Evolutionary conservation across 2,329 filamentous ascomycete species (phyloP).

Genomic region (Fusarium anguioides): DNA sequence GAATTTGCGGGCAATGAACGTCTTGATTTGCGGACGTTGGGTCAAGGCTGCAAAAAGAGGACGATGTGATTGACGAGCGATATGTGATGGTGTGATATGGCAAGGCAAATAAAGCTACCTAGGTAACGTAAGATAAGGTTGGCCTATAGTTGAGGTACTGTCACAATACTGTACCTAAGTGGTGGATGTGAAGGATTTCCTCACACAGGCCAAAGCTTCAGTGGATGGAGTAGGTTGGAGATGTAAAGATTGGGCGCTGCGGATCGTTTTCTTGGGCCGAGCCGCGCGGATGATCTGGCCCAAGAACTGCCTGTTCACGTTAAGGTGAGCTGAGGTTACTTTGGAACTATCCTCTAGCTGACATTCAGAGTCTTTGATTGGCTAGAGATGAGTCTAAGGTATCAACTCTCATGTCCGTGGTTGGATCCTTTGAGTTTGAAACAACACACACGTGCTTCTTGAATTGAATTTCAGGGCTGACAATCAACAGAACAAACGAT

Average conservation of each 20-base stretch:
- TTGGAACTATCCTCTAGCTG: conserved; percentile 24
- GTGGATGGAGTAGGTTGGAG: conserved; percentile 39
- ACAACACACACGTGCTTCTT: conserved; percentile 35
- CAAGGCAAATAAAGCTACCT: conserved; percentile 21
- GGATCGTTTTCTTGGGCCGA: conserved; percentile 40
- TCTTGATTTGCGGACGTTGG: conserved; percentile 40
- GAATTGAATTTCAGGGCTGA: conserved; percentile 7
- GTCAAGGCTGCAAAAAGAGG: conserved; percentile 13
- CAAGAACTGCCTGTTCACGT: conserved; percentile 34
- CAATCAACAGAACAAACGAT: conserved; percentile 1
- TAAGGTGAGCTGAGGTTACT: conserved; percentile 32
- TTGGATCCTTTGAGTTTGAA: conserved; percentile 24
- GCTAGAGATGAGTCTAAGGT: neutral
- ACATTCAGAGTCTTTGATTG: conserved; percentile 13
- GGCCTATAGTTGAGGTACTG: conserved; percentile 15
- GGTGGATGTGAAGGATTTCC: conserved; percentile 26
- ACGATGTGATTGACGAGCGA: conserved; percentile 2
- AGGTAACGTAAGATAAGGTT: conserved; percentile 4
- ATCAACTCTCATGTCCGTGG: conserved; percentile 2
- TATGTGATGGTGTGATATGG: conserved; percentile 20
- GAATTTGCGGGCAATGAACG: conserved; percentile 33
- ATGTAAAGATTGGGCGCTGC: conserved; percentile 38
- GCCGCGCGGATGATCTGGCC: conserved; percentile 38
- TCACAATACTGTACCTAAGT: neutral
- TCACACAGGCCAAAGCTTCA: conserved; percentile 22